Base-by-base conservation (phyloP, 2,329 filamentous ascomycete genomes). In the Albifimbria verrucaria region DNA sequence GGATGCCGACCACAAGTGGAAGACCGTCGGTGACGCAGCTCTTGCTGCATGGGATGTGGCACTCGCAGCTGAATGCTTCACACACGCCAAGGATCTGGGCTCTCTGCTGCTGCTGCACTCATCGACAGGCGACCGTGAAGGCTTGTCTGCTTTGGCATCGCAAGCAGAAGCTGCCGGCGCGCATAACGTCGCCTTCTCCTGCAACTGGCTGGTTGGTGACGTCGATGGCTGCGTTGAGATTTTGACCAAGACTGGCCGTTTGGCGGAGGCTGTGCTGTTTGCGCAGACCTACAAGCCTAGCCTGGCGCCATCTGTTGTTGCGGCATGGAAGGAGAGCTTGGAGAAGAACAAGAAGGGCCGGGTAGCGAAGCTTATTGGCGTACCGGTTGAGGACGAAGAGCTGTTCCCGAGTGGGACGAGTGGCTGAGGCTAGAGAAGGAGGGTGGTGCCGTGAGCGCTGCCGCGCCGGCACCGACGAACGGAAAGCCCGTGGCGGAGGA, bases 371-470 rank as follows among this genome's bases (percentile, higher is more conserved):
- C 79, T 92, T 49, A 82, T 99, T 51, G 93, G 89, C 55, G 81
- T 90, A 0, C 94, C 94, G 0, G 89, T 85, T 0, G 87, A 89
- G 61, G 90, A 92, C 55, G 88, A 88, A 41, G 92, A 96, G 3
- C 80, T 99, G 61, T 99, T 99, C 75, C 93, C 93, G 91, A 97
- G 65, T 99, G 94, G 94, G 89, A 96, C 4, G 88, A 94, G 71
- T 97, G 90, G 77, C 68, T 97, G 62, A 80, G 82, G 65, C 68
- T 96, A 57, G 94, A 97, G 76, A 82, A 80, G 54, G 86, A 92
- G 62, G 88, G 89, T 3, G 78, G 77, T 3, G 67, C 72, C 55
- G 68, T 51, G 32, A 39, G 32, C 32, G 32, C 15, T 6, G 44
- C 21, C 3, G 44, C 44, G 15, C 18, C 17, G 15, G 25, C 25